Evolutionary conservation across 768 basidiomycete species (phyloP).

Genomic region (Rhizopogon salebrosus): DNA sequence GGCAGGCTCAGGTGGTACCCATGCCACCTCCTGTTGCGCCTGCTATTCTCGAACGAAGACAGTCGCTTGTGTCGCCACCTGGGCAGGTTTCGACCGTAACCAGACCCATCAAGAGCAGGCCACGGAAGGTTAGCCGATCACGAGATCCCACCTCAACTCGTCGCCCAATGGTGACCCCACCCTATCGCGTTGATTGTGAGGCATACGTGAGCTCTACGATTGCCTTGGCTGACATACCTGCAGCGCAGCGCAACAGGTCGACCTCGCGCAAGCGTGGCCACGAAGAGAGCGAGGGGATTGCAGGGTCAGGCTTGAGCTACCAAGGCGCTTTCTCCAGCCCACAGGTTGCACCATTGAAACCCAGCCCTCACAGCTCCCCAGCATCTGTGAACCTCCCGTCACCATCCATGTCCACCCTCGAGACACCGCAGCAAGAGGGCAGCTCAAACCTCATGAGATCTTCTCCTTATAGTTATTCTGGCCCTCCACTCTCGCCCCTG

Average conservation of each 20-base stretch:
- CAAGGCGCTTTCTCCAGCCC: constrained; percentile 57
- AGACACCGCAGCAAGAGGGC: constrained; percentile 43
- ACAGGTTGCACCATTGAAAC: constrained; percentile 35
- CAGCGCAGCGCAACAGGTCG: constrained; percentile 68
- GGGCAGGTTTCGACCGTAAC: constrained; percentile 40
- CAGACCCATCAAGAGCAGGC: constrained; percentile 44
- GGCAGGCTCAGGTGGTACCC: constrained; percentile 18
- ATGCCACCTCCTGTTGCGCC: constrained; percentile 23
- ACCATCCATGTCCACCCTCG: constrained; percentile 51
- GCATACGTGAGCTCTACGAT: constrained; percentile 3
- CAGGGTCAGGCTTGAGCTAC: constrained; percentile 37
- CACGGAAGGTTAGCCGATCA: constrained; percentile 53
- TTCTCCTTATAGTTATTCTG: constrained; percentile 37
- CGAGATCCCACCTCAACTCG: constrained; percentile 51
- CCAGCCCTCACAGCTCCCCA: constrained; percentile 73
- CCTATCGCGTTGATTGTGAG: constrained; percentile 65
- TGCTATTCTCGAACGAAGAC: constrained; percentile 44
- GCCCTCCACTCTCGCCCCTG: constrained; percentile 46
- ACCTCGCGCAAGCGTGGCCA: constrained; percentile 69
- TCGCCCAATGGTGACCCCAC: constrained; percentile 54
- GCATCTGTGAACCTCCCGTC: constrained; percentile 70
- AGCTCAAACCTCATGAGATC: constrained; percentile 49
- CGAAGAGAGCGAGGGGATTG: constrained; percentile 55
- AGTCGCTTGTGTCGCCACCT: constrained; percentile 42
- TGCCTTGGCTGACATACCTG: constrained; percentile 12